phyloP scores from a whole-genome alignment of 2,329 filamentous ascomycete species.

The Sarocladiaceae sp. region DNA sequence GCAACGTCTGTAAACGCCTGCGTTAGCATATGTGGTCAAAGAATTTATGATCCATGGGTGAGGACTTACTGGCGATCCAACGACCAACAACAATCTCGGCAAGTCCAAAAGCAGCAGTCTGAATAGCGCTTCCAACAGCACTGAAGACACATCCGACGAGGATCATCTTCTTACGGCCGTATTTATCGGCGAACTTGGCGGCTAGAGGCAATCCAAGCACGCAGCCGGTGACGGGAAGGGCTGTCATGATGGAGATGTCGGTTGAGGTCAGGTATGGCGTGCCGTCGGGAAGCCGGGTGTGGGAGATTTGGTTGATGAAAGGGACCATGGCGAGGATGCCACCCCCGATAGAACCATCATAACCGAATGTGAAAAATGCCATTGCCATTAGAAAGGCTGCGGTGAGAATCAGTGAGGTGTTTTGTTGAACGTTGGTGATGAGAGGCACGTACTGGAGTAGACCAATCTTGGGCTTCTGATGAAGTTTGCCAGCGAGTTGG shows the following conservation, averaged over 20 bases:
- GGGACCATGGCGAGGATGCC: constrained; percentile 4
- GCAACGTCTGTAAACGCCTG: neutral
- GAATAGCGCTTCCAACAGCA: constrained; percentile 1
- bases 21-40: neutral
- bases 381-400: constrained; percentile 1
- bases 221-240: neutral
- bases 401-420: no score
- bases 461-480: neutral
- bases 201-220: constrained; percentile 2
- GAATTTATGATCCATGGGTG: neutral
- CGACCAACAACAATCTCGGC: constrained; percentile 3
- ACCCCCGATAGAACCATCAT: constrained; percentile 1
- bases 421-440: neutral
- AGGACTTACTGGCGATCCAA: constrained; percentile 5
- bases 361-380: constrained; percentile 2
- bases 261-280: neutral
- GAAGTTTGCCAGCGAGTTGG: constrained; percentile 5
- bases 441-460: neutral
- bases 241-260: constrained; percentile 6
- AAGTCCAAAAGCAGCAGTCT: constrained; percentile 3
- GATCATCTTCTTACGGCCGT: constrained; percentile 7
- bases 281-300: neutral
- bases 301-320: constrained; percentile 1
- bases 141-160: neutral
- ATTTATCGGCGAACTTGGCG: constrained; percentile 2